Percentiles rank a stretch among this genome's conserved stretches.
Conservation (phyloP, 345 rosid genomes). For the Citrus hindsii region DNA sequence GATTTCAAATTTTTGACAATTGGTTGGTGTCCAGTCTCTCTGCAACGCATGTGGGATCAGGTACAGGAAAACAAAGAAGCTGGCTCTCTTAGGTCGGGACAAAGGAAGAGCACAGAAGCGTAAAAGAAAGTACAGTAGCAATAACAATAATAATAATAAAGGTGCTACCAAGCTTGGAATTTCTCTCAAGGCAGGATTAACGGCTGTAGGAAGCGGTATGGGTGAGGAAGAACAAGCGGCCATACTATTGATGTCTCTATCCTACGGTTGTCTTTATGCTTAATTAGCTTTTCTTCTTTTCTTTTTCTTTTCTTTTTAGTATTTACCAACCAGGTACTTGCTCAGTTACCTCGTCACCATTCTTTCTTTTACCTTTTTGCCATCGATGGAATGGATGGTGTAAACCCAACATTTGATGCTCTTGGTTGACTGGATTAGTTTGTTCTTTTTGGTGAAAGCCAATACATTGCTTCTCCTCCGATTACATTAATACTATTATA, state of each 20-base stretch:
- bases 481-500: too few species aligned
- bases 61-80: slow-evolving; percentile 59
- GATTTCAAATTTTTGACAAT: too few species aligned
- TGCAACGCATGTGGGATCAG: slow-evolving; percentile 97
- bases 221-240: slow-evolving; percentile 77
- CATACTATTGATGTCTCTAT: slow-evolving; percentile 55
- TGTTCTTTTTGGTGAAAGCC: too few species aligned
- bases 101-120: slow-evolving; percentile 21
- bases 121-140: slow-evolving; percentile 6
- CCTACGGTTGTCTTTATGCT: slow-evolving; percentile 35
- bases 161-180: slow-evolving; percentile 6
- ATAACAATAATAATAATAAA: background rate
- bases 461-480: too few species aligned
- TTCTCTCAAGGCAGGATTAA: slow-evolving; percentile 19
- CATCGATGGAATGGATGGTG: background rate
- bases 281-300: too few species aligned
- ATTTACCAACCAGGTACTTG: too few species aligned
- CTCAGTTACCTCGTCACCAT: background rate
- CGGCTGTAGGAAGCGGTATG: too few species aligned
- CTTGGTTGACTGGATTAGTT: too few species aligned
- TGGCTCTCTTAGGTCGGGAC: slow-evolving; percentile 27
- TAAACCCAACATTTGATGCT: too few species aligned
- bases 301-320: background rate
- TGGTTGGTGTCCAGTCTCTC: slow-evolving; percentile 48
- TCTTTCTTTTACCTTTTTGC: background rate